Conservation (phyloP, 1,284 basidiomycete genomes). For the Ustilago tritici region DNA sequence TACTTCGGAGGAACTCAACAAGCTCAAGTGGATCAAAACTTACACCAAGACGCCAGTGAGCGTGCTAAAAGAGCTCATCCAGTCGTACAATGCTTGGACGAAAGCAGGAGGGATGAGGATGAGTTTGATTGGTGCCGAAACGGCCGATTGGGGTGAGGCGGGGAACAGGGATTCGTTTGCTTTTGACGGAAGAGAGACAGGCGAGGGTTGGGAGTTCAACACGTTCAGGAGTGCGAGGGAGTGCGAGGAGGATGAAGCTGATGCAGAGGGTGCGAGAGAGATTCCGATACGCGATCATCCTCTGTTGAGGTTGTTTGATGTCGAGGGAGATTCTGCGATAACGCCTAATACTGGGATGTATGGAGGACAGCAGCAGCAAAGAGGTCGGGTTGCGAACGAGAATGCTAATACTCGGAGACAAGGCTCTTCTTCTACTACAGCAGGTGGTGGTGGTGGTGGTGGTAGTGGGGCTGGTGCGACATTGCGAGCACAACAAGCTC, state of each 20-base stretch:
- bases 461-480: constrained; percentile 9
- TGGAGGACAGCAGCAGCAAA: constrained; percentile 11
- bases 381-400: not conserved
- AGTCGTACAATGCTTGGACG: constrained; percentile 81
- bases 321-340: constrained; percentile 25
- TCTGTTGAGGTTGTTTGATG: constrained; percentile 56
- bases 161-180: constrained; percentile 59
- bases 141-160: constrained; percentile 50
- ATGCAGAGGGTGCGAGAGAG: constrained; percentile 15
- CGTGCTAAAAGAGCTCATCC: constrained; percentile 84
- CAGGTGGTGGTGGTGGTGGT: not conserved
- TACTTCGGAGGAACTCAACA: constrained; percentile 87
- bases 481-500: constrained; percentile 22
- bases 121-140: constrained; percentile 74
- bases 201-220: constrained; percentile 60
- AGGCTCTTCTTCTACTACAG: not conserved
- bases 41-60: constrained; percentile 76
- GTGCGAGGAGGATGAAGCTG: constrained; percentile 42
- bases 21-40: constrained; percentile 92
- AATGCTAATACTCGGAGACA: constrained; percentile 26
- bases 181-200: constrained; percentile 54
- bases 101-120: constrained; percentile 83
- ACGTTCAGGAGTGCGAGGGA: constrained; percentile 32
- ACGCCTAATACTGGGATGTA: constrained; percentile 18
- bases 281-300: constrained; percentile 56